These are phyloP conservation scores for Dorcoceras hygrometricum DNA, from an alignment of 257 asterid species.

Conservation along the genomic window DNA sequence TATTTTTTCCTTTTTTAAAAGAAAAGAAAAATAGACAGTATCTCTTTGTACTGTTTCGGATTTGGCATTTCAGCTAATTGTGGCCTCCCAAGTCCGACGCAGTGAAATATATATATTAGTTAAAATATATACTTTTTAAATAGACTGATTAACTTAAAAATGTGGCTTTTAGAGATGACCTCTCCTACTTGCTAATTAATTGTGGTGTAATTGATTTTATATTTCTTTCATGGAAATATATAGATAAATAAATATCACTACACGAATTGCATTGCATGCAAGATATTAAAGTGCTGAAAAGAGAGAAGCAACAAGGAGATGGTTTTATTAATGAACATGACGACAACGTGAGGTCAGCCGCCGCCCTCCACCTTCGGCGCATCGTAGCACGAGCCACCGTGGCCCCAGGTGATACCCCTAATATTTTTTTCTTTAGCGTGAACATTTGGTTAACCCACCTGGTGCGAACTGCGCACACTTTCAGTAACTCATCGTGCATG, in stretches of 20 bases:
- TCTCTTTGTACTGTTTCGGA: constrained; percentile 11
- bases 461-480: constrained; percentile 10
- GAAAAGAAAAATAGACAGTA: neutral
- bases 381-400: constrained; percentile 20
- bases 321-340: constrained; percentile 24
- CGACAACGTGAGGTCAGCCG: constrained; percentile 42
- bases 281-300: too few relatives aligned
- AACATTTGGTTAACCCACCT: constrained; percentile 28
- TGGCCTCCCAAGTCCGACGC: neutral
- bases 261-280: too few relatives aligned
- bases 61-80: neutral
- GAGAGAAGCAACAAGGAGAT: too few relatives aligned
- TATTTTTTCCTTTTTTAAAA: neutral
- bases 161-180: too few relatives aligned
- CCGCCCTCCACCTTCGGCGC: constrained; percentile 53
- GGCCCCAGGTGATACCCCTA: neutral
- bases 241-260: too few relatives aligned
- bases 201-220: too few relatives aligned
- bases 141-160: too few relatives aligned
- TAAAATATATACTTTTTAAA: too few relatives aligned
- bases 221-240: too few relatives aligned
- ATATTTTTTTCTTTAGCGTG: constrained; percentile 25
- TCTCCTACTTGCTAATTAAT: too few relatives aligned
- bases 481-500: neutral
- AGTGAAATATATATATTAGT: too few relatives aligned